phyloP scores from a whole-genome alignment of 129 eudicot species.

The Lactuca sativa region DNA sequence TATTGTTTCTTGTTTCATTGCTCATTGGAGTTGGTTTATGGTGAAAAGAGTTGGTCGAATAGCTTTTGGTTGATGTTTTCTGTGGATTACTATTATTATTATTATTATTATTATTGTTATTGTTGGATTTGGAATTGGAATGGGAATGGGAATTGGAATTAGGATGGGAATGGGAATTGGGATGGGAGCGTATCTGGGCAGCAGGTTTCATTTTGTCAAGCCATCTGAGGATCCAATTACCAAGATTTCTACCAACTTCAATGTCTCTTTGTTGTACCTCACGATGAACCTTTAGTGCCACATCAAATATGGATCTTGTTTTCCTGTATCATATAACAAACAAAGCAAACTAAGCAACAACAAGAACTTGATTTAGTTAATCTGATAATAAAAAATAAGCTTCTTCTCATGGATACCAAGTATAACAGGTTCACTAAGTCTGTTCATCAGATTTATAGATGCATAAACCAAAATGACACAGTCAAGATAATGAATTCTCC shows the following conservation, averaged over 20 bases:
- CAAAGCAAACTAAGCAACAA: neutral
- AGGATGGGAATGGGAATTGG: neutral
- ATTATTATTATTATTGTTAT: too few species aligned
- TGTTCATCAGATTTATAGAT: too few species aligned
- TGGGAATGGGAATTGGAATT: neutral
- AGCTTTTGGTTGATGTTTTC: slow-evolving; percentile 29
- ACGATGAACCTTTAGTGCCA: slow-evolving; percentile 68
- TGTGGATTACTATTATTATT: slow-evolving; percentile 2
- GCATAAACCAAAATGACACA: too few species aligned
- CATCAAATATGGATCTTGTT: slow-evolving; percentile 68
- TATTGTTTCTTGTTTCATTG: slow-evolving; percentile 35
- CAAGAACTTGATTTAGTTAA: too few species aligned
- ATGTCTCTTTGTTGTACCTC: slow-evolving; percentile 81
- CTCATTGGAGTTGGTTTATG: slow-evolving; percentile 36
- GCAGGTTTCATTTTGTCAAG: slow-evolving; percentile 79
- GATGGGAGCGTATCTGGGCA: slow-evolving; percentile 58
- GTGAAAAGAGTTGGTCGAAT: slow-evolving; percentile 30
- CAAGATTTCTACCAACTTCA: slow-evolving; percentile 77
- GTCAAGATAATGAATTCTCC: too few species aligned
- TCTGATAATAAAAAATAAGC: too few species aligned
- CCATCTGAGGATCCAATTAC: slow-evolving; percentile 84
- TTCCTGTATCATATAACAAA: slow-evolving; percentile 50
- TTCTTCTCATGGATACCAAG: too few species aligned
- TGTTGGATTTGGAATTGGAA: neutral
- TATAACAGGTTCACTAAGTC: too few species aligned